phyloP scores from a whole-genome alignment of 2,329 filamentous ascomycete genomes.

The Ophiostoma montium region DNA sequence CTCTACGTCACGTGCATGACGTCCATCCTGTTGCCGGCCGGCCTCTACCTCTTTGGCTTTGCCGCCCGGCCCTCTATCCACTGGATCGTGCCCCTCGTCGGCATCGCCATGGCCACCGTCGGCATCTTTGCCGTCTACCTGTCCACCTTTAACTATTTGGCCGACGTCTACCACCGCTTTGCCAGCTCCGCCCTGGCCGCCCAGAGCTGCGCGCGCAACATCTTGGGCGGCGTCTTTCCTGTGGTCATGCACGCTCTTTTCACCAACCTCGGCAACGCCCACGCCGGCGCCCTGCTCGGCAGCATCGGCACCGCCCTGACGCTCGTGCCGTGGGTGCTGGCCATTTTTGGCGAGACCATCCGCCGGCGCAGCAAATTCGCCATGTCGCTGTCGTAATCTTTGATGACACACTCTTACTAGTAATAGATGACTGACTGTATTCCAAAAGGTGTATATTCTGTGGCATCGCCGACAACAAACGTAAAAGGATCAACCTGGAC shows the following conservation, averaged over 20 bases:
- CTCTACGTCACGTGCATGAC: constrained; percentile 75
- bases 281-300: constrained; percentile 62
- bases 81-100: constrained; percentile 61
- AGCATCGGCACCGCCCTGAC: constrained; percentile 56
- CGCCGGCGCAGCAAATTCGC: constrained; percentile 66
- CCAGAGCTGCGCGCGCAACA: constrained; percentile 74
- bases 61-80: constrained; percentile 46
- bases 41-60: constrained; percentile 72
- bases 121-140: constrained; percentile 80
- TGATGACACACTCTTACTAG: too few relatives aligned
- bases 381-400: constrained; percentile 18
- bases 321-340: constrained; percentile 73
- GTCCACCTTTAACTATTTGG: constrained; percentile 84
- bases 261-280: constrained; percentile 51
- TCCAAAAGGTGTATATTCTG: not conserved
- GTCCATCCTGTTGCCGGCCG: constrained; percentile 59
- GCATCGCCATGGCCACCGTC: constrained; percentile 61
- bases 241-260: constrained; percentile 65
- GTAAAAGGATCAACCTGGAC: not conserved
- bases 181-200: constrained; percentile 76
- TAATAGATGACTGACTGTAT: too few relatives aligned
- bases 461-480: not conserved
- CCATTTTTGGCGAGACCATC: constrained; percentile 66
- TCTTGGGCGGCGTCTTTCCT: constrained; percentile 70
- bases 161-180: constrained; percentile 74